Base-by-base conservation (phyloP, 2,329 filamentous ascomycete species). In the Cadophora malorum region DNA sequence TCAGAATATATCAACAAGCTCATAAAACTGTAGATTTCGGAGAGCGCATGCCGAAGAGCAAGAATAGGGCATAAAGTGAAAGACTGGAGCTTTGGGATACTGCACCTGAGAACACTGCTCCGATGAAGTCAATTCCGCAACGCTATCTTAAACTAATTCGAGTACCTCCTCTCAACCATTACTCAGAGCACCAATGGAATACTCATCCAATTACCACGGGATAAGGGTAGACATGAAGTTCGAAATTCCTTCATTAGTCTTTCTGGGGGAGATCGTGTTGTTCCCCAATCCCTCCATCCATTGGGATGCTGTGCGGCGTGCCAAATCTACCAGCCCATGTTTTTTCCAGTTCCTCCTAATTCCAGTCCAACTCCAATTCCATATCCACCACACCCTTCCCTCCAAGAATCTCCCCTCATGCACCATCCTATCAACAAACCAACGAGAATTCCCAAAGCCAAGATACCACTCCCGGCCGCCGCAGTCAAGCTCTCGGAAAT, bases 401-500 rank as follows among this genome's bases (percentile, higher is more conserved):
- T n/a, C 41, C 59, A 25, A 62, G 33, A n/a, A 41, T 23, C 38
- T 19, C 45, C 28, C 14, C 59, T 62, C 28, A 61, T 6, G 19
- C 19, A 60, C 28, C 55, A 58, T 6, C 64, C 64, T 12, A 35
- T 19, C 9, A 45, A 33, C 16, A 61, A 25, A 10, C 55, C 55
- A 16, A 61, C 1, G 6, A 52, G 14, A 9, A 65, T 45, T 9
- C 64, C 64, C 55, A 41, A 60, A 21, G 55, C 64, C 35, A 41
- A 19, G 47, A 67, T 58, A 6, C 60, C 64, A 28, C 62, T n/a
- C 28, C 60, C 14, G 2, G 65, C 66, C 5, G 38, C 56, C 53
- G 52, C 14, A 3, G 55, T 70, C 38, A 70, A 55, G 4, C 69
- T 65, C n/a, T 56, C 41, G 3, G 59, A 64, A 28, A 70, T 61